A percentile compares a stretch with the other conserved stretches of the same genome.
phyloP scores from a whole-genome alignment of 805 yeast genomes.

The Candida sphagnicola region DNA sequence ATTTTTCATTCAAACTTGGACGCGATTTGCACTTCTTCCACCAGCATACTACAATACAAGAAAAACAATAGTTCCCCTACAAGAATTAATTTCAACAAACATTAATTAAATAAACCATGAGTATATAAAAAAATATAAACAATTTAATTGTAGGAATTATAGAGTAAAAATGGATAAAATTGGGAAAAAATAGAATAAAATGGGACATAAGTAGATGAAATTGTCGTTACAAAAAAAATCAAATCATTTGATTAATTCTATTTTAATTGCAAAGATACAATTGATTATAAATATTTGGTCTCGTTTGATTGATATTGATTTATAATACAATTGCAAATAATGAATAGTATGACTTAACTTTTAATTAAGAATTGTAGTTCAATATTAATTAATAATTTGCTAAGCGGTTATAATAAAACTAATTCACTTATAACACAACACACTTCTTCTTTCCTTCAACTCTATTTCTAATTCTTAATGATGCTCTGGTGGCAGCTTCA shows the following conservation, averaged over 20 bases:
- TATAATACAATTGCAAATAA: too few species aligned
- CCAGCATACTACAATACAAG: too few species aligned
- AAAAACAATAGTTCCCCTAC: too few species aligned
- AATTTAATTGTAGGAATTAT: conserved; percentile 1
- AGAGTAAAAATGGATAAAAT: neutral
- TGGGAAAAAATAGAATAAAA: neutral
- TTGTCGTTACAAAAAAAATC: neutral
- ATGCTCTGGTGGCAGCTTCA: conserved; percentile 89
- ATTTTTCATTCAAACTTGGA: too few species aligned
- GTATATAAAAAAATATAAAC: neutral
- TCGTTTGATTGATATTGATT: too few species aligned
- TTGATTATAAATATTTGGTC: neutral
- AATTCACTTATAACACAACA: conserved; percentile 51
- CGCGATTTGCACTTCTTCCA: too few species aligned
- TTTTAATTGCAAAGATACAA: neutral
- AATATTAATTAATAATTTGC: too few species aligned
- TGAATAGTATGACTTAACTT: too few species aligned
- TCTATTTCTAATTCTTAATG: conserved; percentile 63
- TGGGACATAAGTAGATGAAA: neutral
- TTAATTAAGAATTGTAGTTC: too few species aligned
- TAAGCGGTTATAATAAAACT: too few species aligned
- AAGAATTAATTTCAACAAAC: too few species aligned
- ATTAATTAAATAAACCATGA: neutral
- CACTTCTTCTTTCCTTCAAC: conserved; percentile 71
- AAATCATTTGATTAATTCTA: neutral